Percentiles rank a stretch among this genome's conserved stretches.
These are phyloP conservation scores for Scytalidium lignicola DNA, from an alignment of 2,329 filamentous ascomycete genomes.

Conservation along the genomic window DNA sequence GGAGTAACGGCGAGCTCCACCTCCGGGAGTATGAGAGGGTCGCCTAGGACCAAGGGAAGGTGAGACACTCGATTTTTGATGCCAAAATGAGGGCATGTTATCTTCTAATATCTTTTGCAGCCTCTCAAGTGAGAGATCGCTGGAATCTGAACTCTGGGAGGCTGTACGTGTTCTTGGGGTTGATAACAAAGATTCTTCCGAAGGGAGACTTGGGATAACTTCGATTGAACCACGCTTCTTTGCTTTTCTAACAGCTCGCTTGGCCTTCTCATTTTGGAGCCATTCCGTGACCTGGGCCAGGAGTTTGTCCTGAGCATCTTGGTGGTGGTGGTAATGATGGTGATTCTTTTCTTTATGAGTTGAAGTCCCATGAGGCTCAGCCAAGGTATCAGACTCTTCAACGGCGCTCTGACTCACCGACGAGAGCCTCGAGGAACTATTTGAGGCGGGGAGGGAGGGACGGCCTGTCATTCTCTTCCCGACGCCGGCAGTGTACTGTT, in stretches of 20 bases:
- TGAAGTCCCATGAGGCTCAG: constrained; percentile 7
- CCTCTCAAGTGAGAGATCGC: constrained; percentile 69
- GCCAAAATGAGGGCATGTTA: constrained; percentile 40
- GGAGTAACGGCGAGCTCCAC: constrained; percentile 9
- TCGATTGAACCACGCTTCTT: constrained; percentile 30
- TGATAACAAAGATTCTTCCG: constrained; percentile 7
- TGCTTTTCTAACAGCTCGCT: constrained; percentile 52
- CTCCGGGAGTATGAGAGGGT: constrained; percentile 9
- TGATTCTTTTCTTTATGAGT: constrained; percentile 7
- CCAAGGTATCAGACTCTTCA: constrained; percentile 15
- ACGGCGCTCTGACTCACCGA: constrained; percentile 14
- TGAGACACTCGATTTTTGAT: constrained; percentile 22
- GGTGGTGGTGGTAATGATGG: constrained; percentile 16
- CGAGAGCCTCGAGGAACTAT: constrained; percentile 17
- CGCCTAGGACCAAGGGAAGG: constrained; percentile 16
- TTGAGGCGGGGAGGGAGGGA: constrained; percentile 5
- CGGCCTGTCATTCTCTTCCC: constrained; percentile 10
- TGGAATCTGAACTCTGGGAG: constrained; percentile 62
- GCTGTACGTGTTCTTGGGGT: constrained; percentile 34
- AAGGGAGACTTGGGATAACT: constrained; percentile 6
- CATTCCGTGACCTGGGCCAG: constrained; percentile 75
- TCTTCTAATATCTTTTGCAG: constrained; percentile 76
- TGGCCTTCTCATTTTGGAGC: constrained; percentile 73
- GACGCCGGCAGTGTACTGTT: constrained; percentile 17
- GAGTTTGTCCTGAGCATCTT: constrained; percentile 43